Evolutionary conservation across 768 basidiomycete species (phyloP).

Genomic region (Tricholoma saponaceum): DNA sequence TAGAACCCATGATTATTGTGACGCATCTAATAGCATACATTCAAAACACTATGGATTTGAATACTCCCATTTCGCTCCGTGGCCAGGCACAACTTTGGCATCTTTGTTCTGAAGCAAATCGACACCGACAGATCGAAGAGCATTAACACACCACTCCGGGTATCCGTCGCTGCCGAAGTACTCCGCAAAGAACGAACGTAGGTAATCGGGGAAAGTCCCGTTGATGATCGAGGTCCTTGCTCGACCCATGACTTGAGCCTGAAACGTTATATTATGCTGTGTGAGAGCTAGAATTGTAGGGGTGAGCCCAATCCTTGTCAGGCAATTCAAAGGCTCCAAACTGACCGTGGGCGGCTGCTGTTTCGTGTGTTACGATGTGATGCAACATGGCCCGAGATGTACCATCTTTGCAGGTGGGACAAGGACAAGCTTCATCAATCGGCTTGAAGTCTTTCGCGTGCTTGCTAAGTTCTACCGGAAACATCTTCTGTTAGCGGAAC

Average conservation of each 20-base stretch:
- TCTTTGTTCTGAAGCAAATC: constrained; percentile 64
- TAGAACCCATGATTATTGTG: not conserved
- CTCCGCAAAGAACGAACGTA: constrained; percentile 67
- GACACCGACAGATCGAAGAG: constrained; percentile 76
- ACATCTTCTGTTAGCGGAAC: not conserved
- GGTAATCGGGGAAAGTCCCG: constrained; percentile 74
- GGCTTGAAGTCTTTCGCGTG: constrained; percentile 65
- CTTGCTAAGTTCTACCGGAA: constrained; percentile 54
- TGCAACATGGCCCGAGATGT: constrained; percentile 73
- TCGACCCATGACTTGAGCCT: constrained; percentile 84
- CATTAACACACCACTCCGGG: constrained; percentile 87
- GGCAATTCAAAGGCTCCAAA: constrained; percentile 5
- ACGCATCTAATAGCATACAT: not conserved
- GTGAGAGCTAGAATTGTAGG: constrained; percentile 55
- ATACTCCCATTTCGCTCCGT: constrained; percentile 81
- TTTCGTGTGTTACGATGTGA: constrained; percentile 74
- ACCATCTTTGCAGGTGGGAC: constrained; percentile 73
- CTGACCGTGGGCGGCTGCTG: constrained; percentile 80
- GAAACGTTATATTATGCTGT: constrained; percentile 80
- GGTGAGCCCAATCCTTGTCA: constrained; percentile 13
- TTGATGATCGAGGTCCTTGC: constrained; percentile 78
- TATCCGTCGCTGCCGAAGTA: constrained; percentile 80
- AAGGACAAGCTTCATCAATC: constrained; percentile 77
- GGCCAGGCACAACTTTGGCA: constrained; percentile 51
- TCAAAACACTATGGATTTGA: constrained; percentile 29